Evolutionary conservation across 768 basidiomycete genomes (phyloP).

Genomic region (Mycena galericulata): DNA sequence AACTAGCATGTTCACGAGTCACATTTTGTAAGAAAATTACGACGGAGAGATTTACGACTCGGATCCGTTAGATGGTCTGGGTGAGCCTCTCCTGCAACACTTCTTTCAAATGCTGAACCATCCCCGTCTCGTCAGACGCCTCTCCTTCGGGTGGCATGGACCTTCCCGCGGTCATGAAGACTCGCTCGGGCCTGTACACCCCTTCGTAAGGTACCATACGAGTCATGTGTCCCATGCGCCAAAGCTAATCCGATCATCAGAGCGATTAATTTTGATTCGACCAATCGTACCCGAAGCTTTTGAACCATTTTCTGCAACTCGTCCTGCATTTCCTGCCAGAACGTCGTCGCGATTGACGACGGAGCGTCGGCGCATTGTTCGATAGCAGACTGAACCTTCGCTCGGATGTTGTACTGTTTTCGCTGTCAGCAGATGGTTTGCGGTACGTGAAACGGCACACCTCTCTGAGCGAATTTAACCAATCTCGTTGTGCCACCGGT

Average conservation of each 20-base stretch:
- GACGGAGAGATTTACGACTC: not conserved
- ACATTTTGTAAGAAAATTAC: not conserved
- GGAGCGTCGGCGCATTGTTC: slow-evolving; percentile 1
- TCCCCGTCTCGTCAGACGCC: slow-evolving; percentile 7
- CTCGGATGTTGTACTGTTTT: slow-evolving; percentile 6
- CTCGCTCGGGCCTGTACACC: slow-evolving; percentile 8
- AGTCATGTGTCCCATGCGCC: slow-evolving; percentile 15
- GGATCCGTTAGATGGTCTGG: slow-evolving; percentile 3
- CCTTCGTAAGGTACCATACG: slow-evolving; percentile 9
- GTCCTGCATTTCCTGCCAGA: slow-evolving; percentile 2
- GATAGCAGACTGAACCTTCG: not conserved
- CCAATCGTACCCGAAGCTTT: slow-evolving; percentile 7
- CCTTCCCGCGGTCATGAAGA: slow-evolving; percentile 12
- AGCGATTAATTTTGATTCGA: not conserved
- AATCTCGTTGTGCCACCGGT: slow-evolving; percentile 9
- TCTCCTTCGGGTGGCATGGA: slow-evolving; percentile 8
- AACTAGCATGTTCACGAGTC: too few relatives aligned
- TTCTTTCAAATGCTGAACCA: slow-evolving; percentile 6
- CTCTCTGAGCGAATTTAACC: slow-evolving; percentile 7
- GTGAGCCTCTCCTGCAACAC: slow-evolving; percentile 13
- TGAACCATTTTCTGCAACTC: slow-evolving; percentile 10
- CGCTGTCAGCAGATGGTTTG: not conserved
- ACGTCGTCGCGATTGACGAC: not conserved
- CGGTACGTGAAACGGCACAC: not conserved
- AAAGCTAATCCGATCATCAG: not conserved